phyloP scores from a whole-genome alignment of 2,329 filamentous ascomycete genomes.

The Endocalyx cinctus region DNA sequence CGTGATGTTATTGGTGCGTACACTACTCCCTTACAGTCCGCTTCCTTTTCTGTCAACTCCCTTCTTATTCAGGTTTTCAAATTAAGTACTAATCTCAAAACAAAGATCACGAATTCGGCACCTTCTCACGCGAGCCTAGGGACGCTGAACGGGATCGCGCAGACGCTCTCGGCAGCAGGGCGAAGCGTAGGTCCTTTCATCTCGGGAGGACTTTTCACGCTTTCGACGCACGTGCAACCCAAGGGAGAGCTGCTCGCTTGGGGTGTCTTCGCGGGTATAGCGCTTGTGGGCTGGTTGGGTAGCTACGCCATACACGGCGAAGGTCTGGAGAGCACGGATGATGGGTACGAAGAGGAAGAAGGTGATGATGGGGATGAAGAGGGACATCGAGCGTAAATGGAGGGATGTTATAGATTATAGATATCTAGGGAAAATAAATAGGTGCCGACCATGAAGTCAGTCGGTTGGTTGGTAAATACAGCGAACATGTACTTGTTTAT shows the following conservation, averaged over 20 bases:
- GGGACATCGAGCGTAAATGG: too few relatives aligned
- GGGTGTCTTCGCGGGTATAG: constrained; percentile 79
- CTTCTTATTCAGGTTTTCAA: too few relatives aligned
- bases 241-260: constrained; percentile 85
- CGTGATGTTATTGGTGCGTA: constrained; percentile 74
- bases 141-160: constrained; percentile 86
- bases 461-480: too few relatives aligned
- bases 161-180: constrained; percentile 87
- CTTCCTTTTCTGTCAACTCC: too few relatives aligned
- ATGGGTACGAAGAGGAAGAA: constrained; percentile 29
- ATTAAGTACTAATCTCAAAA: constrained; percentile 1
- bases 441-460: too few relatives aligned
- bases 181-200: constrained; percentile 84
- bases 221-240: constrained; percentile 66
- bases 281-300: constrained; percentile 73
- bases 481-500: too few relatives aligned
- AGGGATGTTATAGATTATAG: too few relatives aligned
- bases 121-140: constrained; percentile 82
- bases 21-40: neutral
- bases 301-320: constrained; percentile 72
- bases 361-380: constrained; percentile 8
- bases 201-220: constrained; percentile 79
- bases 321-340: constrained; percentile 56
- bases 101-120: constrained; percentile 81
- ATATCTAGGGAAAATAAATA: too few relatives aligned